These are phyloP conservation scores for Verticillium tricorpus DNA, from an alignment of 2,329 filamentous ascomycete species.

Conservation along the genomic window DNA sequence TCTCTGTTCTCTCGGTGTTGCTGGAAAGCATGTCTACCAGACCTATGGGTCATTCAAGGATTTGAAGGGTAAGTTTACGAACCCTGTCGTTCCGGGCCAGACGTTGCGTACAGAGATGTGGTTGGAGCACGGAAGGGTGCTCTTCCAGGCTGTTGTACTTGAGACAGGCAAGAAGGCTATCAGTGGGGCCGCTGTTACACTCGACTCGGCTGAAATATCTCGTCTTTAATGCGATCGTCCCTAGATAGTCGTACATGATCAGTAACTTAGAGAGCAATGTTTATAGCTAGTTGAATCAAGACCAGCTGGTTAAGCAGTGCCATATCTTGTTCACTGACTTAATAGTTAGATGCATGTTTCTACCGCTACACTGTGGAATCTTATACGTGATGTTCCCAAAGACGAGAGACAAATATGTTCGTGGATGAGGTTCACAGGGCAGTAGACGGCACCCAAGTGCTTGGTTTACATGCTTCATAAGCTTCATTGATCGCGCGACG, in stretches of 20 bases:
- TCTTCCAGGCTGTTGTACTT: constrained; percentile 86
- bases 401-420: too few relatives aligned
- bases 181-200: constrained; percentile 72
- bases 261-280: too few relatives aligned
- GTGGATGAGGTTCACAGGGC: not conserved
- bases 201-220: constrained; percentile 38
- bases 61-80: constrained; percentile 88
- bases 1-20: constrained; percentile 91
- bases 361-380: too few relatives aligned
- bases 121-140: constrained; percentile 74
- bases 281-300: too few relatives aligned
- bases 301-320: too few relatives aligned
- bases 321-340: too few relatives aligned
- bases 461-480: not conserved
- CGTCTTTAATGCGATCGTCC: not conserved
- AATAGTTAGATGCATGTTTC: too few relatives aligned
- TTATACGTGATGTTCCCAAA: too few relatives aligned
- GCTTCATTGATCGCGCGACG: not conserved
- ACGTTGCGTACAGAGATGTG: constrained; percentile 94
- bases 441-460: too few relatives aligned
- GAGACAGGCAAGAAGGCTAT: constrained; percentile 91
- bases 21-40: constrained; percentile 84
- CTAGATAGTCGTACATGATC: too few relatives aligned
- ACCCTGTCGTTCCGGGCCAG: constrained; percentile 79
- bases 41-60: constrained; percentile 81